A percentile compares a stretch with the other conserved stretches of the same genome.
Conservation (phyloP, 2,329 filamentous ascomycete genomes). For the Penicillium sp. region DNA sequence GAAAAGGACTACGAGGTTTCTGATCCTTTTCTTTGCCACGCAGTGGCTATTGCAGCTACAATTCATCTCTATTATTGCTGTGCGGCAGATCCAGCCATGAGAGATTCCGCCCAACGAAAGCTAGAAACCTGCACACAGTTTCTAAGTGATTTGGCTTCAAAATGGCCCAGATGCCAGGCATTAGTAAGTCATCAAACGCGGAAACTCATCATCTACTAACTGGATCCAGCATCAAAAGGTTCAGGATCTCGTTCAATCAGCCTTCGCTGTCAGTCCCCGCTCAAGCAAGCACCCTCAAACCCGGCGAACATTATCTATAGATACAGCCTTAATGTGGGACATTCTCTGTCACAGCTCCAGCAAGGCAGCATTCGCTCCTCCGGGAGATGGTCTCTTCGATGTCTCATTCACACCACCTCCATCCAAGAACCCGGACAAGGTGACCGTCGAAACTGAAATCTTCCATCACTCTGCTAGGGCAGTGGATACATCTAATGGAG, state of each 20-base stretch:
- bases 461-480: conserved; percentile 28
- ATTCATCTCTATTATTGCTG: conserved; percentile 56
- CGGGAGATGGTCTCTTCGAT: conserved; percentile 25
- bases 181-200: conserved; percentile 20
- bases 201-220: not conserved
- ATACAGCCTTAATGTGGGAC: conserved; percentile 33
- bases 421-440: conserved; percentile 5
- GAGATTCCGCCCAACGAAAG: conserved; percentile 25
- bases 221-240: conserved; percentile 23
- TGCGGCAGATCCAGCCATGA: conserved; percentile 42
- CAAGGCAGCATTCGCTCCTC: conserved; percentile 3
- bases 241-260: conserved; percentile 25
- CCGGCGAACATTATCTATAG: conserved; percentile 30
- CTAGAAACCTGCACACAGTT: conserved; percentile 27
- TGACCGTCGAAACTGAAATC: conserved; percentile 31
- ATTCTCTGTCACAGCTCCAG: conserved; percentile 27
- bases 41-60: conserved; percentile 52
- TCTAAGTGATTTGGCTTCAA: conserved; percentile 21
- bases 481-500: conserved; percentile 29
- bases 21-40: conserved; percentile 54
- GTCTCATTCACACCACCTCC: conserved; percentile 18
- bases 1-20: conserved; percentile 50
- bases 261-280: conserved; percentile 21
- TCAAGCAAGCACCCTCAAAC: conserved; percentile 7
- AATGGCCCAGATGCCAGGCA: conserved; percentile 26